phyloP scores from a whole-genome alignment of 2,329 filamentous ascomycete species.

The Graphilbum ipis-grandicollis region DNA sequence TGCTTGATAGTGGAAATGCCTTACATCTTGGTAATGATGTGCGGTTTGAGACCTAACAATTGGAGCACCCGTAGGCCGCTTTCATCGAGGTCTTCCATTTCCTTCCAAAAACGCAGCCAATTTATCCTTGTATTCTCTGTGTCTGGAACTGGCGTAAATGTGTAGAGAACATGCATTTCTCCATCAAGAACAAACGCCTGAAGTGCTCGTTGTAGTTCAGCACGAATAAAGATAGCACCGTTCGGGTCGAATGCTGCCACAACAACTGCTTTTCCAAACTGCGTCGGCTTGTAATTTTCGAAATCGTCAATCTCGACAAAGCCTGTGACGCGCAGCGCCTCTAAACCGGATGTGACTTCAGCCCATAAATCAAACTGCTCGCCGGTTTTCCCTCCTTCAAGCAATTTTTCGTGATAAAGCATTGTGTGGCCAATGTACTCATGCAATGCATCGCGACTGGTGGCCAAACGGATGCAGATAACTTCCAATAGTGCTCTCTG shows the following conservation, averaged over 20 bases:
- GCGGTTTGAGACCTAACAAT: slow-evolving; percentile 52
- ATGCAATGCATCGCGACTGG: slow-evolving; percentile 42
- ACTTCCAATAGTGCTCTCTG: slow-evolving; percentile 57
- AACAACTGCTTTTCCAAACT: slow-evolving; percentile 53
- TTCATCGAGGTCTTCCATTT: slow-evolving; percentile 53
- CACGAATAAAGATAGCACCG: slow-evolving; percentile 56
- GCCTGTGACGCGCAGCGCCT: slow-evolving; percentile 8
- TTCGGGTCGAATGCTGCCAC: slow-evolving; percentile 56
- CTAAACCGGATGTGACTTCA: slow-evolving; percentile 40
- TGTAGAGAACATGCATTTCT: slow-evolving; percentile 65
- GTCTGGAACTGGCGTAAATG: slow-evolving; percentile 55
- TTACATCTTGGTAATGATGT: slow-evolving; percentile 48
- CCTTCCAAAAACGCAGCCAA: slow-evolving; percentile 56
- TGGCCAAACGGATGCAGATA: slow-evolving; percentile 50
- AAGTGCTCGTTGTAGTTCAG: slow-evolving; percentile 49
- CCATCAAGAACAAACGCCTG: slow-evolving; percentile 64
- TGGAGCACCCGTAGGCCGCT: slow-evolving; percentile 51
- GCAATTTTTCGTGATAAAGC: slow-evolving; percentile 44
- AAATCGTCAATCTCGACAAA: slow-evolving; percentile 34
- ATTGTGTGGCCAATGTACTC: slow-evolving; percentile 55
- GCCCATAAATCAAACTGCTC: too few species aligned
- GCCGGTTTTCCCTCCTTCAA: too few species aligned
- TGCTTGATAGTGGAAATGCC: slow-evolving; percentile 9
- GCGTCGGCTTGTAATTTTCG: slow-evolving; percentile 41
- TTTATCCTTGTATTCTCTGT: slow-evolving; percentile 32